These are phyloP conservation scores for Plenodomus lindquistii DNA, from an alignment of 2,329 filamentous ascomycete species.

Conservation along the genomic window DNA sequence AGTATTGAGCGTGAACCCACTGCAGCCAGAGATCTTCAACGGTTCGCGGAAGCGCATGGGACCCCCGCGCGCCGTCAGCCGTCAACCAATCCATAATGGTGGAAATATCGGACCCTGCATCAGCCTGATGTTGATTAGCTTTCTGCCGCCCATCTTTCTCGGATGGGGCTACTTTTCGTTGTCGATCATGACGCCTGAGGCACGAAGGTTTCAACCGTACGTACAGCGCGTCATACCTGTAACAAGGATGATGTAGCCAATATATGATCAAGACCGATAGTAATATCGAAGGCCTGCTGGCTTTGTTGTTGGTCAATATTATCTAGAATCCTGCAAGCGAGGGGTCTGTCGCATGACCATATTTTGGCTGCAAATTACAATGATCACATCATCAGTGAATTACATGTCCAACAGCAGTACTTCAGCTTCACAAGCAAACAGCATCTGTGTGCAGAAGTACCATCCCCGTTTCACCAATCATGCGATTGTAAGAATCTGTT, in stretches of 20 bases:
- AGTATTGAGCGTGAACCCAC: slow-evolving; percentile 14
- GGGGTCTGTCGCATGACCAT: neutral
- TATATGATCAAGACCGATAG: slow-evolving; percentile 1
- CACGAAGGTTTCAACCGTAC: slow-evolving; percentile 1
- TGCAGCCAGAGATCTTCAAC: slow-evolving; percentile 27
- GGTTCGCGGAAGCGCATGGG: slow-evolving; percentile 1
- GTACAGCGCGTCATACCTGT: slow-evolving; percentile 5
- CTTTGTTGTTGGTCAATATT: too few relatives aligned
- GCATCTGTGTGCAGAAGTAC: neutral
- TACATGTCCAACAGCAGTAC: neutral
- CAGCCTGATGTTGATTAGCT: slow-evolving; percentile 24
- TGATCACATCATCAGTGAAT: too few relatives aligned
- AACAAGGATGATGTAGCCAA: slow-evolving; percentile 8
- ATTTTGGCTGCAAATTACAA: neutral
- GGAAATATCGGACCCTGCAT: slow-evolving; percentile 31
- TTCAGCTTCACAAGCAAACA: neutral
- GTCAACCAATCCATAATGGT: slow-evolving; percentile 20
- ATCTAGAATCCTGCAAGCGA: too few relatives aligned
- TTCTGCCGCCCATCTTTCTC: slow-evolving; percentile 24
- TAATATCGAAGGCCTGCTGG: neutral
- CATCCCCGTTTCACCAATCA: slow-evolving; percentile 6
- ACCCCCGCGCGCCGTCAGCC: neutral
- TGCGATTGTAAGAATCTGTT: neutral
- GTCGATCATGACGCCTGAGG: slow-evolving; percentile 41
- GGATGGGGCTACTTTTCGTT: slow-evolving; percentile 9